Conservation (phyloP, 2,329 filamentous ascomycete genomes). For the Xylariaceae sp. region DNA sequence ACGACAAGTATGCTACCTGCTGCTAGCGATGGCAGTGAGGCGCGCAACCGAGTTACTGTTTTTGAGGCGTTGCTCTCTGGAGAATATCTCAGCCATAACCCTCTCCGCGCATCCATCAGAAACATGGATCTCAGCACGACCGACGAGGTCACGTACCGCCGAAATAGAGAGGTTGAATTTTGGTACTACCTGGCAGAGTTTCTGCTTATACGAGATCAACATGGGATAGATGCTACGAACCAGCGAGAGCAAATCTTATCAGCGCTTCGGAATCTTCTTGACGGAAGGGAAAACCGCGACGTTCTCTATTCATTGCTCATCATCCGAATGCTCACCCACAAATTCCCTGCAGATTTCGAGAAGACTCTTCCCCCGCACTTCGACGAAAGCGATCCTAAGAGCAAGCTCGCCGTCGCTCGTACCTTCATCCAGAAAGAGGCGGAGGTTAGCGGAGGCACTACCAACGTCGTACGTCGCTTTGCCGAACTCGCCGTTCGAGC, state of each 20-base stretch:
- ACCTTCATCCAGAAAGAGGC: slow-evolving; percentile 66
- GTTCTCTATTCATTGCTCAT: slow-evolving; percentile 87
- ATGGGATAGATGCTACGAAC: slow-evolving; percentile 44
- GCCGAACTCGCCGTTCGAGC: slow-evolving; percentile 63
- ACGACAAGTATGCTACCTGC: slow-evolving; percentile 38
- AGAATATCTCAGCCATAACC: slow-evolving; percentile 58
- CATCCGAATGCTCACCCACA: slow-evolving; percentile 68
- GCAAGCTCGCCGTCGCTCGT: slow-evolving; percentile 64
- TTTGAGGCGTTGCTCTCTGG: slow-evolving; percentile 75
- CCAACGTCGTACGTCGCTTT: slow-evolving; percentile 67
- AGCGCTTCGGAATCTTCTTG: slow-evolving; percentile 66
- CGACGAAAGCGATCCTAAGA: slow-evolving; percentile 64
- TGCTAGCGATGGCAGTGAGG: slow-evolving; percentile 59
- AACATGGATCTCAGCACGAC: slow-evolving; percentile 51
- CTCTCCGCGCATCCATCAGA: slow-evolving; percentile 47
- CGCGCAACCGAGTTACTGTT: slow-evolving; percentile 67
- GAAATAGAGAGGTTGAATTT: slow-evolving; percentile 67
- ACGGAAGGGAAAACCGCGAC: slow-evolving; percentile 81
- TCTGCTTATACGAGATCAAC: slow-evolving; percentile 57
- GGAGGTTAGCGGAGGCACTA: slow-evolving; percentile 62
- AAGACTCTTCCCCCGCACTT: slow-evolving; percentile 54
- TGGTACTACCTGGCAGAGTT: slow-evolving; percentile 77
- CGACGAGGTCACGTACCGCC: slow-evolving; percentile 47
- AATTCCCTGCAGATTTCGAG: slow-evolving; percentile 56
- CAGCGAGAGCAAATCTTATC: slow-evolving; percentile 63